A percentile compares a stretch with the other conserved stretches of the same genome.
Conservation (phyloP, 352 stramenopile species). For the Phytophthora syringae region DNA sequence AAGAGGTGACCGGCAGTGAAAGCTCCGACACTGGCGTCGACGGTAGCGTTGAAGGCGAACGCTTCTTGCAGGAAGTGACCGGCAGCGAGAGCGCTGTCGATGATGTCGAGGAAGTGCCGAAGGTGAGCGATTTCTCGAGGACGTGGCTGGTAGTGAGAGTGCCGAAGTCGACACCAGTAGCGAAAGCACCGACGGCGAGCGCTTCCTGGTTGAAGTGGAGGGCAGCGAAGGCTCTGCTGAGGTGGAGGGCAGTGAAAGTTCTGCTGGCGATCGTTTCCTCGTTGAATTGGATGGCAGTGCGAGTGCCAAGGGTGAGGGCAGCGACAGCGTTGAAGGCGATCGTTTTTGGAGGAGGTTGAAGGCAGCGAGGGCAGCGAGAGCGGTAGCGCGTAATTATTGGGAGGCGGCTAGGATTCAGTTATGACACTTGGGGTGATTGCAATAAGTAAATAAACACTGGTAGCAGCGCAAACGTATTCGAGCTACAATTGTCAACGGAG, state of each 20-base stretch:
- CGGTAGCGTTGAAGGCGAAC: background rate
- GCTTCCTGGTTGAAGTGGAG: slow-evolving; percentile 1
- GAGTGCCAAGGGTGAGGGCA: background rate
- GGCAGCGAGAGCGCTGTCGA: background rate
- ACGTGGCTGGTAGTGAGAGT: background rate
- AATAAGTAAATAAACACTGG: too few relatives aligned
- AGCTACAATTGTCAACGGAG: too few relatives aligned
- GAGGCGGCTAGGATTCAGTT: too few relatives aligned
- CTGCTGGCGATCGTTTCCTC: background rate
- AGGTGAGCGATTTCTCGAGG: background rate
- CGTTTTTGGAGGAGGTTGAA: slow-evolving; percentile 15
- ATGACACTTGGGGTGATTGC: too few relatives aligned
- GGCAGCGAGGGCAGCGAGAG: background rate
- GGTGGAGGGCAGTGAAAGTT: background rate
- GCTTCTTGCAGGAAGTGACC: background rate
- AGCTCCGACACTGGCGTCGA: background rate
- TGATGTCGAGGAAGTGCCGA: background rate
- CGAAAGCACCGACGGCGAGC: background rate
- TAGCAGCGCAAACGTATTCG: too few relatives aligned
- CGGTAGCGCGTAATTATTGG: too few relatives aligned
- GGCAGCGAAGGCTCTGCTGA: background rate
- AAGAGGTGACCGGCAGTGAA: background rate
- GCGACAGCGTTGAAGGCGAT: slow-evolving; percentile 13
- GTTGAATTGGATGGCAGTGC: background rate
- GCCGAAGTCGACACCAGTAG: background rate